These are phyloP conservation scores for Liriodendron chinense DNA, from an alignment of 164 flowering plant genomes.

Conservation along the genomic window DNA sequence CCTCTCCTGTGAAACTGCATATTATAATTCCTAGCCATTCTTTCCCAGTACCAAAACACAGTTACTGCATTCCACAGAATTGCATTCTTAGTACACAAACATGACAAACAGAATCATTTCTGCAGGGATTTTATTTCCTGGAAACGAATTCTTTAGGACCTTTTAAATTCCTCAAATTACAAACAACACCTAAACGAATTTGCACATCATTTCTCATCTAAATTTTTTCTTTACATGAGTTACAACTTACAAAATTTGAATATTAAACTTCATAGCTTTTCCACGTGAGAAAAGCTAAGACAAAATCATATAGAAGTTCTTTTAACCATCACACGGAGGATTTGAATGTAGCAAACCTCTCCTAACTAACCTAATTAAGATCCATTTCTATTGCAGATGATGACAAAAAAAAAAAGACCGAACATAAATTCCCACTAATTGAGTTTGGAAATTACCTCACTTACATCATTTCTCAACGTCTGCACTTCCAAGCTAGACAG, in stretches of 20 bases:
- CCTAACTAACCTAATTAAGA: background rate
- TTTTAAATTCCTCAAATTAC: no score
- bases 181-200: no score
- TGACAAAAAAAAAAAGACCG: background rate
- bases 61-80: no score
- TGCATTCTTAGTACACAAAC: no score
- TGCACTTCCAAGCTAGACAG: slow-evolving; percentile 26
- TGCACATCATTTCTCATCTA: background rate
- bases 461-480: slow-evolving; percentile 24
- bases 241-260: no score
- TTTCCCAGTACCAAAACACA: no score
- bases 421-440: background rate
- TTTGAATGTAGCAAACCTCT: background rate
- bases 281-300: background rate
- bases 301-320: background rate
- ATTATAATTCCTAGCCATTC: no score
- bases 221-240: background rate
- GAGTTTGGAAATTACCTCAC: slow-evolving; percentile 32
- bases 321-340: background rate
- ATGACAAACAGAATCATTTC: no score
- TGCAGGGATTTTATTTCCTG: no score
- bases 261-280: no score
- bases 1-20: no score
- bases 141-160: no score
- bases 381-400: background rate